Conservation (phyloP, 164 flowering plant species). For the Sedum album region DNA sequence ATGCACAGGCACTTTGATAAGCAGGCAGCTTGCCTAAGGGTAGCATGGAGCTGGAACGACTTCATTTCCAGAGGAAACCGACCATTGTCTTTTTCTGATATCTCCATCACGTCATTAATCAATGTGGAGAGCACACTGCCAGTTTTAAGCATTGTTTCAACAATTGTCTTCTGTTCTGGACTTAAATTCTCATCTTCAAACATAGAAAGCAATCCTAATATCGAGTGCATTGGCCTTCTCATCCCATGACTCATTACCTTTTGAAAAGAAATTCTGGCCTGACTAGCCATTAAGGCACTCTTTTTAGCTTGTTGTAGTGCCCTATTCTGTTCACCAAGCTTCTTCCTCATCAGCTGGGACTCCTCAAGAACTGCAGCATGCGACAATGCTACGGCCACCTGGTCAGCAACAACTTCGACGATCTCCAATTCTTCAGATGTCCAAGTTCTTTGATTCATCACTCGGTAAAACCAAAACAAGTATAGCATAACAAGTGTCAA, state of each 20-base stretch:
- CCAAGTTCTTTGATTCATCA: constrained; percentile 22
- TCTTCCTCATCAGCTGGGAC: constrained; percentile 41
- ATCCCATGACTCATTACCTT: constrained; percentile 55
- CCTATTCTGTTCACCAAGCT: constrained; percentile 43
- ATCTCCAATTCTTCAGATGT: constrained; percentile 40
- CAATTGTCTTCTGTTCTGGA: constrained; percentile 26
- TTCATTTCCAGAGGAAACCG: constrained; percentile 23
- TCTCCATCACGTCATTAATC: constrained; percentile 45
- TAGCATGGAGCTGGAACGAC: constrained; percentile 39
- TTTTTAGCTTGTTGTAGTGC: constrained; percentile 36
- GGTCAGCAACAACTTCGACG: constrained; percentile 61
- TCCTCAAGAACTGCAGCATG: constrained; percentile 68
- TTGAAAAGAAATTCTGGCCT: constrained; percentile 43
- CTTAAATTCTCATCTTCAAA: constrained; percentile 30
- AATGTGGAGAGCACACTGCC: constrained; percentile 41
- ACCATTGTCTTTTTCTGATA: constrained; percentile 26
- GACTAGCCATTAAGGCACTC: constrained; percentile 51
- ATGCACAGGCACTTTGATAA: constrained; percentile 40
- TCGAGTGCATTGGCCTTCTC: constrained; percentile 47
- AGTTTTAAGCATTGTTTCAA: constrained; percentile 44
- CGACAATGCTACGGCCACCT: constrained; percentile 70
- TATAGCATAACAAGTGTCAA: constrained; percentile 33
- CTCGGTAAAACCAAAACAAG: constrained; percentile 53
- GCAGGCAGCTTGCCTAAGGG: constrained; percentile 39
- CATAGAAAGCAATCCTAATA: constrained; percentile 44